A percentile compares a stretch with the other conserved stretches of the same genome.
Conservation (phyloP, 768 basidiomycete species). For the Pleurotus djamor region DNA sequence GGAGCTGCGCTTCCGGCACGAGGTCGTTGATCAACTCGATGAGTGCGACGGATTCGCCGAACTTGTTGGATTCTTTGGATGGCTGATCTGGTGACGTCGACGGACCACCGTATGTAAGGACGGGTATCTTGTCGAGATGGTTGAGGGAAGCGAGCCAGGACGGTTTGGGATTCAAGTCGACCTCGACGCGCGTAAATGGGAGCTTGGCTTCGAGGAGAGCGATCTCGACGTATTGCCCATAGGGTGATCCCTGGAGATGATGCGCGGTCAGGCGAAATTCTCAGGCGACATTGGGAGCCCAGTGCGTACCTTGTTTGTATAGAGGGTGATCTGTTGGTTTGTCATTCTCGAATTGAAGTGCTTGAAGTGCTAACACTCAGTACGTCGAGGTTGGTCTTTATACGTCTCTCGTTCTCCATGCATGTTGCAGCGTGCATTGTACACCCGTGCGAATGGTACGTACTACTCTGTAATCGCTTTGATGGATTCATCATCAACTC, state of each 20-base stretch:
- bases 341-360: no score
- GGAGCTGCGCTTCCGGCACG: neutral
- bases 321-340: no score
- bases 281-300: no score
- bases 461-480: no score
- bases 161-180: neutral
- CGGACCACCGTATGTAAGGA: conserved; percentile 1
- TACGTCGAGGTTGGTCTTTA: no score
- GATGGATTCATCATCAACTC: no score
- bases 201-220: neutral
- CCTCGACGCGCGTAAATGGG: neutral
- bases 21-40: neutral
- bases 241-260: neutral
- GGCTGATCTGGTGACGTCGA: neutral
- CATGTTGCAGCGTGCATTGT: no score
- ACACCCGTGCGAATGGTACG: no score
- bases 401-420: no score
- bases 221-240: neutral
- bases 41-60: neutral
- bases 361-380: no score
- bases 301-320: no score
- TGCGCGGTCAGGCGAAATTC: no score
- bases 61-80: neutral
- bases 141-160: neutral
- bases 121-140: neutral